Conservation (phyloP, 768 basidiomycete species). For the Trametes villosa region DNA sequence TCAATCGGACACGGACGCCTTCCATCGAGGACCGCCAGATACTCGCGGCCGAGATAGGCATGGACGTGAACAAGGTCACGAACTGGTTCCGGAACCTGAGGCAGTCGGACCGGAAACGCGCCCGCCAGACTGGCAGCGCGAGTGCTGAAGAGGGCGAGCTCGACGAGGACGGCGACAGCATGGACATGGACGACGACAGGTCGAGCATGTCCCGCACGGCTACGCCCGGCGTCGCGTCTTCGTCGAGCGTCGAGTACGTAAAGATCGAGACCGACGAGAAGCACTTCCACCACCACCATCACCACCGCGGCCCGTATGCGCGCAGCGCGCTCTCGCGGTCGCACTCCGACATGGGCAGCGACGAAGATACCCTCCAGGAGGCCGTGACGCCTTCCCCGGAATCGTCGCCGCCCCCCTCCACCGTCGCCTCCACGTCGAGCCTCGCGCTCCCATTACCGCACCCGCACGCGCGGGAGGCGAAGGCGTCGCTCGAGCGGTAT, state of each 20-base stretch:
- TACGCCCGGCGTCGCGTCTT: constrained; percentile 25
- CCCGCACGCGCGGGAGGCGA: constrained; percentile 22
- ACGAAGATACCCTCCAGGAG: constrained; percentile 67
- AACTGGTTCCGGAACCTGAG: constrained; percentile 89
- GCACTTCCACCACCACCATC: constrained; percentile 9
- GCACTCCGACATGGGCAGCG: constrained; percentile 60
- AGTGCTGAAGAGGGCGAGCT: constrained; percentile 48
- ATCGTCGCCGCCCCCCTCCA: constrained; percentile 44
- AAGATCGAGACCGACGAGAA: constrained; percentile 28
- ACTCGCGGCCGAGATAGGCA: constrained; percentile 77
- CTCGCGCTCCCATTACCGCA: constrained; percentile 26
- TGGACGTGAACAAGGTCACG: constrained; percentile 85
- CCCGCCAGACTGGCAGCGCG: constrained; percentile 47
- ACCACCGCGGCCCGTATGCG: constrained; percentile 10
- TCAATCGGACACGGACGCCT: constrained; percentile 69
- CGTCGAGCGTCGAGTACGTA: constrained; percentile 22
- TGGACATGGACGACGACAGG: constrained; percentile 42
- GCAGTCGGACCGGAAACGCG: constrained; percentile 77
- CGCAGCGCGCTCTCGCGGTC: constrained; percentile 20
- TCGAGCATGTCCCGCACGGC: constrained; percentile 29
- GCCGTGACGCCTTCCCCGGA: constrained; percentile 74
- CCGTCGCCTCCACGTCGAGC: constrained; percentile 28
- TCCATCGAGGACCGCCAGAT: constrained; percentile 80
- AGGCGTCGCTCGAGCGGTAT: constrained; percentile 39
- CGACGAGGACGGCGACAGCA: constrained; percentile 43